phyloP scores from a whole-genome alignment of 306 rosid species.

The Canavalia ensiformis region DNA sequence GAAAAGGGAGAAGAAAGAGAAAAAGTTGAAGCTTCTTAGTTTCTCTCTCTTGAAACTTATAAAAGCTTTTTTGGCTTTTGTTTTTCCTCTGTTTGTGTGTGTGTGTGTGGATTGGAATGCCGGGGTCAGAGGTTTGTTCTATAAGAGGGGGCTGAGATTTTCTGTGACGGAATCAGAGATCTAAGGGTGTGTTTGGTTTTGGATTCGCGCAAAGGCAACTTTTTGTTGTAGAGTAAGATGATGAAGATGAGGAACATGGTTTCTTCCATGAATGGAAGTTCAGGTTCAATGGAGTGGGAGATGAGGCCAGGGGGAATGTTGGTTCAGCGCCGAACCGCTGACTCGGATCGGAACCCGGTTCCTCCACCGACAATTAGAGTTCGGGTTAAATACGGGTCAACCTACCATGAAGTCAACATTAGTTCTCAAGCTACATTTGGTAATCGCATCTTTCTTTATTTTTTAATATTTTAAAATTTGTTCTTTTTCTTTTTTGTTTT shows the following conservation, averaged over 20 bases:
- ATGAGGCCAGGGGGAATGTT: slow-evolving; percentile 93
- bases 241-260: slow-evolving; percentile 77
- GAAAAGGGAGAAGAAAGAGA: slow-evolving; percentile 5
- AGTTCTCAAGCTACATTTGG: slow-evolving; percentile 90
- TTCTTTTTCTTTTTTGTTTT: not conserved
- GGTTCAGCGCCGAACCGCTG: slow-evolving; percentile 76
- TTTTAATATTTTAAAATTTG: not conserved
- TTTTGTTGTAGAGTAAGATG: slow-evolving; percentile 52
- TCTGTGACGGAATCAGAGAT: slow-evolving; percentile 56
- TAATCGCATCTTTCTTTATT: not conserved
- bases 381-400: slow-evolving; percentile 77
- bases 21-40: slow-evolving; percentile 35
- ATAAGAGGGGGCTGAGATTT: slow-evolving; percentile 47
- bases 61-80: slow-evolving; percentile 29
- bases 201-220: not conserved
- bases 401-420: slow-evolving; percentile 77
- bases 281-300: slow-evolving; percentile 78
- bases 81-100: not conserved
- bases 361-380: slow-evolving; percentile 78
- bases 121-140: slow-evolving; percentile 33
- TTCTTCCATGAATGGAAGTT: slow-evolving; percentile 51
- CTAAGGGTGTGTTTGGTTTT: slow-evolving; percentile 43
- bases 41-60: slow-evolving; percentile 35
- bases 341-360: slow-evolving; percentile 64
- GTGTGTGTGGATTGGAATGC: slow-evolving; percentile 50